A percentile compares a stretch with the other conserved stretches of the same genome.
These are phyloP conservation scores for Chrysosporium queenslandicum DNA, from an alignment of 2,329 filamentous ascomycete genomes.

Conservation along the genomic window DNA sequence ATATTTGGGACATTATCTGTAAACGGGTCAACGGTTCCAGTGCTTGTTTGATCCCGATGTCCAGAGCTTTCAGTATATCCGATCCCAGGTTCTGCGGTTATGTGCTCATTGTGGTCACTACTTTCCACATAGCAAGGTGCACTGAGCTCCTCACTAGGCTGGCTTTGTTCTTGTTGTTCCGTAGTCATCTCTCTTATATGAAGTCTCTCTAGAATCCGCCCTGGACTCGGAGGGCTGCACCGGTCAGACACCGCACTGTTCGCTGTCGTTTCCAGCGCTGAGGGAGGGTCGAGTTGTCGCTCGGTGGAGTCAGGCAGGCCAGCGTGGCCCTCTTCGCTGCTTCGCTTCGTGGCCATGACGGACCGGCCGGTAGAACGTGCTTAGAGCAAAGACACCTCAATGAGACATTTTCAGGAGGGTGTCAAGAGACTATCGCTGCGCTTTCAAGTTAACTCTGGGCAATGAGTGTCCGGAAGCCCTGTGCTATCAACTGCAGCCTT, in stretches of 20 bases:
- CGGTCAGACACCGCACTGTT: neutral
- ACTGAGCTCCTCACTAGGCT: neutral
- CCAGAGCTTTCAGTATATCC: neutral
- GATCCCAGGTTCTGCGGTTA: neutral
- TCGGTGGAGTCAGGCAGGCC: neutral
- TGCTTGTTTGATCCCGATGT: neutral
- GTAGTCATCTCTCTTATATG: neutral
- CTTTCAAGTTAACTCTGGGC: too few relatives aligned
- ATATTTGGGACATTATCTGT: neutral
- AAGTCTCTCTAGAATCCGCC: neutral
- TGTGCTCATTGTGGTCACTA: neutral
- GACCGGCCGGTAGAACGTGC: neutral
- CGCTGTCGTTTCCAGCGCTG: neutral
- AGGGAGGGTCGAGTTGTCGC: neutral
- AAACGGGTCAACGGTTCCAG: neutral
- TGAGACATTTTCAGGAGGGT: neutral
- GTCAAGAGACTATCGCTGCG: too few relatives aligned
- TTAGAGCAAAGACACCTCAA: neutral
- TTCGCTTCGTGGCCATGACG: neutral
- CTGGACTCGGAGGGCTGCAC: neutral
- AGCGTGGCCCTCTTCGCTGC: neutral
- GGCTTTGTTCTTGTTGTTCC: neutral
- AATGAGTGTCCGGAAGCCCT: too few relatives aligned
- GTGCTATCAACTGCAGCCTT: too few relatives aligned
- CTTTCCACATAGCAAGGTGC: neutral